Conservation (phyloP, 495 filamentous ascomycete species). For the Aspergillus biplanus region DNA sequence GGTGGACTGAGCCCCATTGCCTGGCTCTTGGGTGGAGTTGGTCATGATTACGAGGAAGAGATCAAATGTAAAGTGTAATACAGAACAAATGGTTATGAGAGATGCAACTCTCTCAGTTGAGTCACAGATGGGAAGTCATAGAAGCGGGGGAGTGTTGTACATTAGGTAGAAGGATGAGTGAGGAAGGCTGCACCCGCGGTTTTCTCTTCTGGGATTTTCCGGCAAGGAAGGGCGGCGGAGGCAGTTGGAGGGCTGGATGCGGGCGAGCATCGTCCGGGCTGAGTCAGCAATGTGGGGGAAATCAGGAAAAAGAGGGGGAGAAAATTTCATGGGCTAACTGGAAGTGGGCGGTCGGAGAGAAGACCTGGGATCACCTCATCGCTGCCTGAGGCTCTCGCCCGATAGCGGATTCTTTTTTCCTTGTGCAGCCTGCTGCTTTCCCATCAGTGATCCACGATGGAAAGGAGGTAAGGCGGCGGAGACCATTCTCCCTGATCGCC, state of each 20-base stretch:
- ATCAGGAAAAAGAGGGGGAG: constrained; percentile 3
- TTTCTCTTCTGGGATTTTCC: constrained; percentile 1
- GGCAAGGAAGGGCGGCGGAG: neutral
- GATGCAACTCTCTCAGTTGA: constrained; percentile 7
- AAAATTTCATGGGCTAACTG: constrained; percentile 15
- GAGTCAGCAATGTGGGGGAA: constrained; percentile 26
- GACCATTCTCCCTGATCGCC: too few species aligned
- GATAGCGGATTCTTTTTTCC: too few species aligned
- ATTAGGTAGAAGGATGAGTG: neutral
- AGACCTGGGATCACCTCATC: constrained; percentile 17
- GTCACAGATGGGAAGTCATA: constrained; percentile 2
- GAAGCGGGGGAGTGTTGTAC: constrained; percentile 5
- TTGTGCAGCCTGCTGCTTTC: too few species aligned
- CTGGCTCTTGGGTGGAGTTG: constrained; percentile 35
- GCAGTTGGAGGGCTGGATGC: constrained; percentile 16
- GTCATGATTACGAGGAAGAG: constrained; percentile 27
- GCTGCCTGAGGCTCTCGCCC: constrained; percentile 1
- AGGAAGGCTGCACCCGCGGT: neutral
- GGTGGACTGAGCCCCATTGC: constrained; percentile 36
- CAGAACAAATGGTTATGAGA: constrained; percentile 5
- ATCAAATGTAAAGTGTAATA: neutral
- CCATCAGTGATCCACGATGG: too few species aligned
- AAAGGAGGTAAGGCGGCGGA: too few species aligned
- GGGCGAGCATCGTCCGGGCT: constrained; percentile 15
- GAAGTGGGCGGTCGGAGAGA: constrained; percentile 10